Base-by-base conservation (phyloP, 257 asterid species). In the Echites panduratus region DNA sequence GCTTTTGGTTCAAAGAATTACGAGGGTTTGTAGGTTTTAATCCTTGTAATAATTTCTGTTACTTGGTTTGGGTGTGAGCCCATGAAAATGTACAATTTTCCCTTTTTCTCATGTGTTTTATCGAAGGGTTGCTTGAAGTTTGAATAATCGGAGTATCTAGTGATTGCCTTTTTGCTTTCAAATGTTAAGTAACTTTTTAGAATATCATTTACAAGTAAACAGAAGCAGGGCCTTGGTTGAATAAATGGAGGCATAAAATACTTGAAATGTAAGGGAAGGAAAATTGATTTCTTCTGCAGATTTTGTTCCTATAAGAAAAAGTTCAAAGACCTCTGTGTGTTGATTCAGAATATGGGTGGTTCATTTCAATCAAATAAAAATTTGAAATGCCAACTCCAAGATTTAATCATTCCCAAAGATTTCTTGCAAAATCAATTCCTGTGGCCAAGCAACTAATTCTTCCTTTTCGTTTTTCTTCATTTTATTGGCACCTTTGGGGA, bases 331-430 rank as follows among this genome's bases (percentile, higher is more conserved):
- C 20, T 53, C 20, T 53, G 7, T 41, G 6, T 49, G 43, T 20
- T 58, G 9, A 44, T 72, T n/a, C 32, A 26, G 26, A 24, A 57
- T 14, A 54, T 43, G 68, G 68, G 68, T 72, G 68, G 69, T 72
- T 16, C 19, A 1, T 12, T 26, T 38, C 40, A 10, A 58, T 14
- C 19, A 26, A 10, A 58, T 58, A 26, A 58, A n/a, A 58, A 14
- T 58, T 26, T 20, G 27, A 58, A 26, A 26, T 58, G 38, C 40
- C 40, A 26, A 24, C 64, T 57, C 38, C 16, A 26, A 26, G 40
- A 57, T 11, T 65, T 44, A 45, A 10, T 53, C 57, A 26, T 1
- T 67, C n/a, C 20, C 43, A 26, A 27, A 45, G 17, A 8, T 67
- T 67, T 45, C 35, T 45, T 45, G 24, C 41, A 45, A 45, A 17